Conservation (phyloP, 1,284 basidiomycete genomes). For the Pseudozyma pruni region DNA sequence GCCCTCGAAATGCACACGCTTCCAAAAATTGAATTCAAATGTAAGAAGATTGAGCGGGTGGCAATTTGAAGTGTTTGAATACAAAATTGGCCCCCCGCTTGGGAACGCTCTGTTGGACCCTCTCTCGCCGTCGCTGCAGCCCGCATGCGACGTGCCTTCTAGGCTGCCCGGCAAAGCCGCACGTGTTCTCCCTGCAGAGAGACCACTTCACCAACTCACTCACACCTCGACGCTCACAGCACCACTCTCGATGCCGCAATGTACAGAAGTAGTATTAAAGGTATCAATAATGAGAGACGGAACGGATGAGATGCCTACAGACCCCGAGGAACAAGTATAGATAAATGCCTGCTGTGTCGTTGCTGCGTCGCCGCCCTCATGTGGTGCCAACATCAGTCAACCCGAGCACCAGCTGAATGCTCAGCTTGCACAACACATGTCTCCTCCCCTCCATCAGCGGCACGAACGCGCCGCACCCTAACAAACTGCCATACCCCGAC, state of each 20-base stretch:
- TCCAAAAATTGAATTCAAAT: too few species aligned
- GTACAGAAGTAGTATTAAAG: too few species aligned
- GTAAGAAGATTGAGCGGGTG: not conserved
- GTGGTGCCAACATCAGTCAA: slow-evolving; percentile 58
- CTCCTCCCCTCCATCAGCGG: slow-evolving; percentile 49
- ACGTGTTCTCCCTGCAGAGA: slow-evolving; percentile 13
- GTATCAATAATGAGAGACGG: too few species aligned
- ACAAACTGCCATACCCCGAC: slow-evolving; percentile 56
- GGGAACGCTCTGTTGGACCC: not conserved
- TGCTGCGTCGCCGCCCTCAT: too few species aligned
- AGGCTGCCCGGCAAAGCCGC: slow-evolving; percentile 13
- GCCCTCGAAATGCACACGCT: slow-evolving; percentile 1
- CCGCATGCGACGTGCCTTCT: not conserved
- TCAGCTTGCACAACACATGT: slow-evolving; percentile 53
- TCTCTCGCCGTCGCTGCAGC: not conserved
- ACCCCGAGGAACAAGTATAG: not conserved
- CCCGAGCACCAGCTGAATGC: slow-evolving; percentile 53
- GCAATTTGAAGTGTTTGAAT: not conserved
- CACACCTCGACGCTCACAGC: too few species aligned
- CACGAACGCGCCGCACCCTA: slow-evolving; percentile 59
- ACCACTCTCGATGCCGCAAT: too few species aligned
- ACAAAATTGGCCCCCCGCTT: not conserved
- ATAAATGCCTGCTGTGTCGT: too few species aligned
- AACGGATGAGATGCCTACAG: too few species aligned
- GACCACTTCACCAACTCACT: too few species aligned